Percentiles rank a stretch among this genome's conserved stretches.
Conservation (phyloP, 192 early-diverging fungal genomes). For the Obelidium mucronatum region DNA sequence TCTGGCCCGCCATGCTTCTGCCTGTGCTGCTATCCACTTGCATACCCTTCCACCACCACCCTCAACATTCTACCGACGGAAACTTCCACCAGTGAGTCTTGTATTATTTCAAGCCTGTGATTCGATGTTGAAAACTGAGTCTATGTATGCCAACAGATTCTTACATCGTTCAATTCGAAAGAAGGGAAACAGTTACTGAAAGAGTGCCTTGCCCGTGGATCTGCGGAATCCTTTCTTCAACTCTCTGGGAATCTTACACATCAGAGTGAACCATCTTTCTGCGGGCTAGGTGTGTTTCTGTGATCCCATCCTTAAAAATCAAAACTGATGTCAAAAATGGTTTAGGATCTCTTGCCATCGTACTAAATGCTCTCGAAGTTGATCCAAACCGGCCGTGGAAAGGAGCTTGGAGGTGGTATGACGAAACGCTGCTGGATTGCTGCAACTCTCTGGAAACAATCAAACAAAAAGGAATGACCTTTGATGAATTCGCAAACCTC, state of each 20-base stretch:
- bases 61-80: slow-evolving; percentile 51
- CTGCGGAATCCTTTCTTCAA: slow-evolving; percentile 87
- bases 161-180: slow-evolving; percentile 79
- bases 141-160: slow-evolving; percentile 40
- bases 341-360: slow-evolving; percentile 70
- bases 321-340: not conserved
- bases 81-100: slow-evolving; percentile 36
- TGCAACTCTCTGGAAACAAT: slow-evolving; percentile 67
- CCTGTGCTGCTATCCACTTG: slow-evolving; percentile 23
- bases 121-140: not conserved
- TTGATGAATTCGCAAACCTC: slow-evolving; percentile 87
- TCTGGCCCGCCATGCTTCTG: not conserved
- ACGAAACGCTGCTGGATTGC: slow-evolving; percentile 61
- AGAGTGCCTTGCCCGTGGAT: slow-evolving; percentile 74
- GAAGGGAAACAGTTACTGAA: slow-evolving; percentile 84
- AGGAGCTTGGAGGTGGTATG: slow-evolving; percentile 92
- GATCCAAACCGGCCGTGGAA: slow-evolving; percentile 90
- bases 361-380: slow-evolving; percentile 91
- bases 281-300: slow-evolving; percentile 71
- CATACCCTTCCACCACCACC: slow-evolving; percentile 24
- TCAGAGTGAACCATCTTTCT: slow-evolving; percentile 88
- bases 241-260: slow-evolving; percentile 91
- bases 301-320: not conserved
- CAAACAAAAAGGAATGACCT: slow-evolving; percentile 85
- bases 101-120: too few relatives aligned